Conservation (phyloP, 352 stramenopile species). For the Phytophthora syringae region DNA sequence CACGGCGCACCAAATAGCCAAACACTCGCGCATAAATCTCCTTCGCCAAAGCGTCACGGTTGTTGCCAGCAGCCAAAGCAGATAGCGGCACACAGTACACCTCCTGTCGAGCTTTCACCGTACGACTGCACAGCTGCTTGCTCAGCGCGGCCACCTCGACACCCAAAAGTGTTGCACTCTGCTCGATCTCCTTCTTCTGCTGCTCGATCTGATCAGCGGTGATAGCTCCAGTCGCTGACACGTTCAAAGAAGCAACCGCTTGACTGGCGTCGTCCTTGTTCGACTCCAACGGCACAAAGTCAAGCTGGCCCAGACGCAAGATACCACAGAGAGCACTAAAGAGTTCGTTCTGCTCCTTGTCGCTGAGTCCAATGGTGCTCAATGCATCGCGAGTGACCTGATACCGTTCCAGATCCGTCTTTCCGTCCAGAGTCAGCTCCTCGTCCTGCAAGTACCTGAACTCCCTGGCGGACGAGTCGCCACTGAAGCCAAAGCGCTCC, state of each 20-base stretch:
- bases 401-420: slow-evolving; percentile 77
- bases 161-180: slow-evolving; percentile 69
- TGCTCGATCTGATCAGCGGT: slow-evolving; percentile 48
- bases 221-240: slow-evolving; percentile 10
- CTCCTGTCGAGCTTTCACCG: slow-evolving; percentile 81
- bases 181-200: slow-evolving; percentile 68
- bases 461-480: slow-evolving; percentile 49
- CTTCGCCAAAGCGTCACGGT: slow-evolving; percentile 95
- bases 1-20: slow-evolving; percentile 91
- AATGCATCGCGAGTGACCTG: slow-evolving; percentile 84
- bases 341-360: slow-evolving; percentile 76
- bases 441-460: slow-evolving; percentile 85
- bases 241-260: slow-evolving; percentile 56
- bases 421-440: slow-evolving; percentile 68
- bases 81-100: slow-evolving; percentile 85
- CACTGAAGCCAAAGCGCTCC: slow-evolving; percentile 55
- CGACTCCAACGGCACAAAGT: slow-evolving; percentile 79
- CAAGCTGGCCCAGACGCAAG: slow-evolving; percentile 80
- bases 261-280: slow-evolving; percentile 82
- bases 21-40: slow-evolving; percentile 96
- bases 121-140: slow-evolving; percentile 81
- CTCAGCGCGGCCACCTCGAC: slow-evolving; percentile 68
- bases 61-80: slow-evolving; percentile 76
- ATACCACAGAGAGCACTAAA: slow-evolving; percentile 79
- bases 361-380: slow-evolving; percentile 75